phyloP scores from a whole-genome alignment of 108 stramenopile species.

The Fragilaria crotonensis region DNA sequence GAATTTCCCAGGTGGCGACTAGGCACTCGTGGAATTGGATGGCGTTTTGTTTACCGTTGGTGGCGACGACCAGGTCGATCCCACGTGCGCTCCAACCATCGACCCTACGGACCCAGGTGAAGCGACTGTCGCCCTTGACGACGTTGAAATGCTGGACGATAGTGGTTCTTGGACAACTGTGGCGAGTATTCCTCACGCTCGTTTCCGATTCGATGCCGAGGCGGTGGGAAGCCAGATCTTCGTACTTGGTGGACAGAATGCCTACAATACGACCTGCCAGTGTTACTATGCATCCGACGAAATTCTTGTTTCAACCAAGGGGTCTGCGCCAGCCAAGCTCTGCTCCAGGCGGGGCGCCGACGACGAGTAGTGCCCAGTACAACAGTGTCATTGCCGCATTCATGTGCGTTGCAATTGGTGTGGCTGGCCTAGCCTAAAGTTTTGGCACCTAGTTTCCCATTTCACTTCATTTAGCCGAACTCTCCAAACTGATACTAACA shows the following conservation, averaged over 20 bases:
- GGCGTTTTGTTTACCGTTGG: conserved; percentile 57
- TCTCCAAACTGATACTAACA: no score
- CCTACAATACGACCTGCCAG: conserved; percentile 42
- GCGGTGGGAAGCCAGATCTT: conserved; percentile 32
- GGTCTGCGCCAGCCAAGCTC: no score
- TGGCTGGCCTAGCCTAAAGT: no score
- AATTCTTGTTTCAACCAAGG: conserved; percentile 18
- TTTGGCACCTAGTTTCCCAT: no score
- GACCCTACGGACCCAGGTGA: no score
- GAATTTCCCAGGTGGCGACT: conserved; percentile 42
- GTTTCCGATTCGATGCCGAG: conserved; percentile 66
- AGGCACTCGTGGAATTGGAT: conserved; percentile 39
- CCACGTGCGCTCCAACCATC: conserved; percentile 12
- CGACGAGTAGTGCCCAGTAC: no score
- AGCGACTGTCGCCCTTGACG: conserved; percentile 29
- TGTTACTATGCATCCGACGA: conserved; percentile 54
- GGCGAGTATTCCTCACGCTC: conserved; percentile 33
- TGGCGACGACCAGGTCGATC: conserved; percentile 46
- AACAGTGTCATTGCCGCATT: no score
- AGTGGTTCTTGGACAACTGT: conserved; percentile 30
- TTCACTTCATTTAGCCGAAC: no score
- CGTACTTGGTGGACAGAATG: conserved; percentile 67
- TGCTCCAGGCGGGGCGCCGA: no score
- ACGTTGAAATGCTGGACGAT: conserved; percentile 46
- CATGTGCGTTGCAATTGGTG: no score